These are phyloP conservation scores for Malus fusca DNA, from an alignment of 306 rosid species.

Conservation along the genomic window DNA sequence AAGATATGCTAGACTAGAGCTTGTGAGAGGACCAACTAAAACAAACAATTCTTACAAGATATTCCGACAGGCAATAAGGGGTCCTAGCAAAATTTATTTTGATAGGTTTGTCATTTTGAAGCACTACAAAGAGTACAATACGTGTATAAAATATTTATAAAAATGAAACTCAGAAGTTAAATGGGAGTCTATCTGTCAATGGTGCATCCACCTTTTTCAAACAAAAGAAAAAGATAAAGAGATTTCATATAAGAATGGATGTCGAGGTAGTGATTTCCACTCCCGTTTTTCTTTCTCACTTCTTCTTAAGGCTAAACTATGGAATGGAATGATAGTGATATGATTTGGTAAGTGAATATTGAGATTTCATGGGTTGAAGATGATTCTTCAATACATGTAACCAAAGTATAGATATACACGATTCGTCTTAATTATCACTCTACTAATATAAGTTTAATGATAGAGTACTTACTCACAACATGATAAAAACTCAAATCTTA, in stretches of 20 bases:
- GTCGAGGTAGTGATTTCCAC: neutral
- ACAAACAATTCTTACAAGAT: constrained; percentile 3
- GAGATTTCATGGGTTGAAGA: neutral
- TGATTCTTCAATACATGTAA: neutral
- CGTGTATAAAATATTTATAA: neutral
- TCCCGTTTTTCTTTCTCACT: no score
- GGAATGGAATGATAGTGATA: neutral
- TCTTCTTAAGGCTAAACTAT: neutral
- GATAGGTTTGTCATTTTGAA: neutral
- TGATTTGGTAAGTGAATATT: neutral
- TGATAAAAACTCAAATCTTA: neutral
- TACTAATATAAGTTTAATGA: neutral
- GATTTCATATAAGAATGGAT: neutral
- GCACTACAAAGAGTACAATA: neutral
- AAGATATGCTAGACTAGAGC: constrained; percentile 8
- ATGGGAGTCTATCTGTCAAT: constrained; percentile 9
- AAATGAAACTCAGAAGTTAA: neutral
- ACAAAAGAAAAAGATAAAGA: neutral
- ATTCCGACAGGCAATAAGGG: neutral
- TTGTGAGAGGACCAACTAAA: constrained; percentile 17
- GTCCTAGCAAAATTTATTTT: neutral
- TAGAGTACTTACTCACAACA: no score
- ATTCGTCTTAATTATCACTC: neutral
- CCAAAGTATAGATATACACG: neutral
- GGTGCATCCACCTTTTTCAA: neutral